Base-by-base conservation (phyloP, 345 rosid genomes). In the Ceriops decandra region DNA sequence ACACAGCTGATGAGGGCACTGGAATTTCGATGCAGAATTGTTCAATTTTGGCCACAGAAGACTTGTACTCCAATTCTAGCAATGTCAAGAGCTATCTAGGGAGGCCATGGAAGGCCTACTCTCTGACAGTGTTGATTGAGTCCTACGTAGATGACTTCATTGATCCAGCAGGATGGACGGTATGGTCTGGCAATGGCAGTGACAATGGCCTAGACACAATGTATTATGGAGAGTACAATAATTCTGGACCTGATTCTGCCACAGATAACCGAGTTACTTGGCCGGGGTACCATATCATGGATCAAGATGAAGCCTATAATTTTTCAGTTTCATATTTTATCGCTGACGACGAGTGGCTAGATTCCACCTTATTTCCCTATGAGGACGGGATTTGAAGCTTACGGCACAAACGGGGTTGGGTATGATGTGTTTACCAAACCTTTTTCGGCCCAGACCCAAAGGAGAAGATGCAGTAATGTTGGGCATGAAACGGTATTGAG, bases 1-100 rank as follows among this genome's bases (percentile, higher is more conserved):
- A 86, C n/a, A 69, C 53, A 68, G 88, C 79, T 0, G 87, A 88
- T 4, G 85, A 88, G 77, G 80, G 80, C 61, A 90, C 97, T 0
- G 98, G 98, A 13, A 85, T 93, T 58, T 90, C 97, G 0, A 84
- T 93, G 13, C 97, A 93, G 42, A 88, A 86, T 38, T 90, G 98
- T 20, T 85, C 93, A 0, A 81, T 90, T 21, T 32, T 85, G 3
- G 83, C 97, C 1, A 53, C 90, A 0, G 88, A 82, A 0, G 93
- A 90, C 22, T 51, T 92, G 47, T 67, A 57, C 36, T 72, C 75
- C 0, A 79, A 67, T 21, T 69, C 82, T 0, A 46, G 52, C n/a
- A 58, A 6, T 0, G 84, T 88, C 0, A 85, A 72, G 32, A 90
- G 96, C 76, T 93, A 84, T 69, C 73, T 93, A 0, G 98, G 98